phyloP scores from a whole-genome alignment of 176 grass and related monocot genomes.

The Phyllostachys edulis region DNA sequence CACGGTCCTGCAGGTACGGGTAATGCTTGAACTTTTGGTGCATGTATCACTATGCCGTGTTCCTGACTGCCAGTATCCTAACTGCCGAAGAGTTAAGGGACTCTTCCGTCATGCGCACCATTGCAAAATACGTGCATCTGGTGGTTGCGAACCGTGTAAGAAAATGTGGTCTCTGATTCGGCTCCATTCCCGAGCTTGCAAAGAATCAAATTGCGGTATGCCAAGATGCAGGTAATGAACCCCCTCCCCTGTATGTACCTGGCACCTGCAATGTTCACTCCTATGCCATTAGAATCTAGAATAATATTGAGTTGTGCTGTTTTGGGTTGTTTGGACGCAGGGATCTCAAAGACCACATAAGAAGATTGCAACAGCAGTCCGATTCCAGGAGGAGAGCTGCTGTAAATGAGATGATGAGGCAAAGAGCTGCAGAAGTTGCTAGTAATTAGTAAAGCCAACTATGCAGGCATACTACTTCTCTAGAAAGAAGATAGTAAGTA shows the following conservation, averaged over 20 bases:
- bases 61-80: slow-evolving; percentile 38
- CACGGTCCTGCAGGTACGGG: slow-evolving; percentile 35
- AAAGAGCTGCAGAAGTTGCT: slow-evolving; percentile 57
- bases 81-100: slow-evolving; percentile 53
- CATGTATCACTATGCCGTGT: slow-evolving; percentile 35
- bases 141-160: slow-evolving; percentile 50
- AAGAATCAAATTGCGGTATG: slow-evolving; percentile 55
- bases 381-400: slow-evolving; percentile 76
- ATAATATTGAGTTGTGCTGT: background rate
- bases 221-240: slow-evolving; percentile 83
- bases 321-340: slow-evolving; percentile 14
- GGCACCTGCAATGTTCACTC: background rate
- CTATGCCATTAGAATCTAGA: background rate
- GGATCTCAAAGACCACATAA: slow-evolving; percentile 47
- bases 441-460: slow-evolving; percentile 9
- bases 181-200: slow-evolving; percentile 63
- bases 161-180: slow-evolving; percentile 53
- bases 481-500: background rate
- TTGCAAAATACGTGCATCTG: slow-evolving; percentile 36
- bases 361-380: slow-evolving; percentile 54
- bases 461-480: background rate
- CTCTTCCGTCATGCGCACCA: slow-evolving; percentile 49
- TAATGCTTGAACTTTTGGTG: slow-evolving; percentile 40
- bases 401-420: slow-evolving; percentile 87
- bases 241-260: background rate